A percentile compares a stretch with the other conserved stretches of the same genome.
These are phyloP conservation scores for Primulina tabacum DNA, from an alignment of 257 asterid genomes.

Conservation along the genomic window DNA sequence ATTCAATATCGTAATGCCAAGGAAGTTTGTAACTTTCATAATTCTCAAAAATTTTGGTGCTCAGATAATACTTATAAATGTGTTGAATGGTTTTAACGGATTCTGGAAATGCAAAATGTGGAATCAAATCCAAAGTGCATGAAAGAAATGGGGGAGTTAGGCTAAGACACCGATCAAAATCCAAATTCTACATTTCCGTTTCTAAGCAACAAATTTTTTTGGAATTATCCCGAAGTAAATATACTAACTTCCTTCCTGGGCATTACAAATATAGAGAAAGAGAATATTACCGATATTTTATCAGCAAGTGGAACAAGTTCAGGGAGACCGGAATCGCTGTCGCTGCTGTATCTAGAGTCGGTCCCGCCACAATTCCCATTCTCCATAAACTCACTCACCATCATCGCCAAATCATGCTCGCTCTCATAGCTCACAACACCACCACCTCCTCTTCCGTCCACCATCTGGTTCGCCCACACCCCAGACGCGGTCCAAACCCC, in stretches of 20 bases:
- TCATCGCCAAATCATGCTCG: slow-evolving; percentile 70
- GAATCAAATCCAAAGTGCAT: too few species aligned
- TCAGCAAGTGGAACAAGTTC: slow-evolving; percentile 62
- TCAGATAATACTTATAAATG: too few species aligned
- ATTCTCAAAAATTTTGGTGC: too few species aligned
- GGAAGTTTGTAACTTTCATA: too few species aligned
- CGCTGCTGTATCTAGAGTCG: slow-evolving; percentile 62
- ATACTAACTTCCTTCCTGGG: neutral
- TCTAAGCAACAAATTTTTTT: too few species aligned
- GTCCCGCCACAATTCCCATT: slow-evolving; percentile 59
- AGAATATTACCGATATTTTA: slow-evolving; percentile 57
- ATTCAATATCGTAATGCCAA: neutral
- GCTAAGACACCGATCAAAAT: too few species aligned
- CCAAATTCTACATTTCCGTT: too few species aligned
- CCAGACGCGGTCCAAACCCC: slow-evolving; percentile 39
- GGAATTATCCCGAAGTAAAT: too few species aligned
- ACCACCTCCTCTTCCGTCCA: slow-evolving; percentile 26
- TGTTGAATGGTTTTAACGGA: too few species aligned
- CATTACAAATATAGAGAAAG: neutral
- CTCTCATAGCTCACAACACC: slow-evolving; percentile 57
- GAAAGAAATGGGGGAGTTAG: too few species aligned
- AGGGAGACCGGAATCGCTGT: slow-evolving; percentile 58
- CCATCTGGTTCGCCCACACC: slow-evolving; percentile 46
- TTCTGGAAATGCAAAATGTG: too few species aligned
- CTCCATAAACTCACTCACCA: slow-evolving; percentile 81